phyloP scores from a whole-genome alignment of 306 rosid genomes.

The Dalbergia cultrata region DNA sequence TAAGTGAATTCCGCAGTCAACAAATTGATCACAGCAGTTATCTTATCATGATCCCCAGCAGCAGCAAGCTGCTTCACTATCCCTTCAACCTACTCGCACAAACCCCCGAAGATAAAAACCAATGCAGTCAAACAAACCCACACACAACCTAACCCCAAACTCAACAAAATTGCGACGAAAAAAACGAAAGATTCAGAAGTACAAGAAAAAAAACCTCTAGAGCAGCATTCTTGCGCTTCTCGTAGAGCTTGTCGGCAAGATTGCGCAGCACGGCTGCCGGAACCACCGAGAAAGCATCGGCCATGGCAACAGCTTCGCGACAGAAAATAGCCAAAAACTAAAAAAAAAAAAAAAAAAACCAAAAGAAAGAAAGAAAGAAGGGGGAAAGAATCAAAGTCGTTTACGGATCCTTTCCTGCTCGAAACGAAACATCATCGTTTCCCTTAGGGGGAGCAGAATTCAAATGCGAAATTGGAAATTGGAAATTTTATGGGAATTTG shows the following conservation, averaged over 20 bases:
- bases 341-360: background rate
- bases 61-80: constrained; percentile 84
- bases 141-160: constrained; percentile 59
- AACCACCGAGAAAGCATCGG: constrained; percentile 71
- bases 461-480: background rate
- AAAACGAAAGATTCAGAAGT: constrained; percentile 10
- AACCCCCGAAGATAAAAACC: background rate
- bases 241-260: constrained; percentile 94
- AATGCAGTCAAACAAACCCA: constrained; percentile 13
- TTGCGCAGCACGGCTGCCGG: constrained; percentile 88
- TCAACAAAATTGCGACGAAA: constrained; percentile 19
- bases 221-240: constrained; percentile 99
- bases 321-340: background rate
- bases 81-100: constrained; percentile 78
- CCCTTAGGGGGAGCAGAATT: constrained; percentile 13
- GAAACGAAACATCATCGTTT: constrained; percentile 41
- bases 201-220: constrained; percentile 67
- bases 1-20: constrained; percentile 76
- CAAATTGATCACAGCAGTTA: constrained; percentile 81
- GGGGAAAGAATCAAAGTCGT: background rate
- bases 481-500: background rate
- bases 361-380: background rate
- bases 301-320: constrained; percentile 61
- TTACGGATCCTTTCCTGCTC: constrained; percentile 57
- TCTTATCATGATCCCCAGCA: constrained; percentile 87